Percentiles rank a stretch among this genome's conserved stretches.
phyloP scores from a whole-genome alignment of 2,329 filamentous ascomycete genomes.

The Trichophyton simii region DNA sequence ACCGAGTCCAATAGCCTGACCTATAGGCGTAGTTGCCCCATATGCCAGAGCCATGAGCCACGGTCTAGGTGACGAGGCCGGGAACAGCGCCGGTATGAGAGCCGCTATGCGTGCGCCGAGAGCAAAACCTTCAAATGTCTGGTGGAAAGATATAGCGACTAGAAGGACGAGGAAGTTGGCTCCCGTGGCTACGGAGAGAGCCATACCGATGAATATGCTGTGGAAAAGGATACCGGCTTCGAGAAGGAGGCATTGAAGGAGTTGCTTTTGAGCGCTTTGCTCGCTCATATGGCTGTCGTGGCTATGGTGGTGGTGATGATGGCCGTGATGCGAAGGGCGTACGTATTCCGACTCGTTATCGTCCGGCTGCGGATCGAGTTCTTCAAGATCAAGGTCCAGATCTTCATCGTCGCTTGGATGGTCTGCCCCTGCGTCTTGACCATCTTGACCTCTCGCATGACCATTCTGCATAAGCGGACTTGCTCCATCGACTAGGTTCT shows the following conservation, averaged over 20 bases:
- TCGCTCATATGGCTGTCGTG: conserved; percentile 11
- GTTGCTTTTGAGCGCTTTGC: conserved; percentile 42
- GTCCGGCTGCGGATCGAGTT: conserved; percentile 26
- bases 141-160: conserved; percentile 69
- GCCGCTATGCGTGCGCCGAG: conserved; percentile 75
- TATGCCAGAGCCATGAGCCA: conserved; percentile 57
- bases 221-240: conserved; percentile 79
- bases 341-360: conserved; percentile 7
- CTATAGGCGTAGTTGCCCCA: conserved; percentile 62
- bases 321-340: conserved; percentile 3
- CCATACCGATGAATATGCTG: conserved; percentile 78
- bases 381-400: conserved; percentile 48
- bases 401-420: conserved; percentile 39
- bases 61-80: conserved; percentile 58
- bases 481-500: conserved; percentile 14
- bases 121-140: conserved; percentile 80
- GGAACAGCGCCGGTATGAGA: conserved; percentile 53
- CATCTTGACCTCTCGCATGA: conserved; percentile 11
- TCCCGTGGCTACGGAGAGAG: conserved; percentile 66
- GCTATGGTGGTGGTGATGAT: conserved; percentile 9
- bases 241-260: conserved; percentile 66
- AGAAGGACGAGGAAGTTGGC: conserved; percentile 69
- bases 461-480: conserved; percentile 14
- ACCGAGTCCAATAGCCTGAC: conserved; percentile 68
- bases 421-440: neutral